Base-by-base conservation (phyloP, 768 basidiomycete species). In the Naganishia vishniacii region DNA sequence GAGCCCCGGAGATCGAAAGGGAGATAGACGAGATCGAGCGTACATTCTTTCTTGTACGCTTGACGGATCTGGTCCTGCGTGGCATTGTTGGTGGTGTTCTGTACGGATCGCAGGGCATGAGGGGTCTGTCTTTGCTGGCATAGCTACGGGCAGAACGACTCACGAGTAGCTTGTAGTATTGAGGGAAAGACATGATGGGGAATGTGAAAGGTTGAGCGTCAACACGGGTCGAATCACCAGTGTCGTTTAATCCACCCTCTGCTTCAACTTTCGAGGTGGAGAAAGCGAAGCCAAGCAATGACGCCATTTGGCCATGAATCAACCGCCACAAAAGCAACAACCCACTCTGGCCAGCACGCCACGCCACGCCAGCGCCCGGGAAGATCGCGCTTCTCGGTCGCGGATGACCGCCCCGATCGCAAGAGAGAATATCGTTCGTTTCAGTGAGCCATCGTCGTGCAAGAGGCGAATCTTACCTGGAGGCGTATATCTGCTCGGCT, bases 31-130 rank as follows among this genome's bases (percentile, higher is more conserved):
- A 18, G 49, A 16, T 23, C 20, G 7, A 18, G 48, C 65, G 18
- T 48, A 48, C 61, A 74, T 61, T 75, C 74, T 41, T 68, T 63
- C 67, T 75, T 75, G 66, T 77, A 77, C 3, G 75, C 75, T 20
- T 64, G 61, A 4, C 75, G 65, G 53, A 77, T 70, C 62, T 74
- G 69, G 48, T 75, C 75, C 12, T 41, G 40, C 12, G 65, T 67
- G 3, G 65, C 65, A 16, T 18, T 62, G 45, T 48, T 49, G 7
- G 34, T 18, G 16, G 63, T 34, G n/a, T 61, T 49, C 63, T 61
- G 59, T 60, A 60, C 20, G 18, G 13, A 28, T 40, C 18, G 53
- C 12, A 23, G 7, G 23, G 45, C 16, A 1, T 41, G 2, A 41
- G 40, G n/a, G 7, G n/a, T n/a, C n/a, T 40, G 47, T 13, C 13